These are phyloP conservation scores for Cercospora brassicicola DNA, from an alignment of 2,329 filamentous ascomycete species.

Conservation along the genomic window DNA sequence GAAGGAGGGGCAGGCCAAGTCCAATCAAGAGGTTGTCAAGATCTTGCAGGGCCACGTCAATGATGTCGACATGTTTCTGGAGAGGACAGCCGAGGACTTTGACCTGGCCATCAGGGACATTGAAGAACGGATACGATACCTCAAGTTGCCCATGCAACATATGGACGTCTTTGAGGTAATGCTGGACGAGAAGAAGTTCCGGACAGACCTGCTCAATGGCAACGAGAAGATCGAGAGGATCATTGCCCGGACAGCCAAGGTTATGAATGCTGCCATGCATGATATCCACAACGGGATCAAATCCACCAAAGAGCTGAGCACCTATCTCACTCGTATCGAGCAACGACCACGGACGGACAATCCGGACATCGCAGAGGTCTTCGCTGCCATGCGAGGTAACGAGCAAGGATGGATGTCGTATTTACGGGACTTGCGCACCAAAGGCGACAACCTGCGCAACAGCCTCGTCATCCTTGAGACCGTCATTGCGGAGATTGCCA, in stretches of 20 bases:
- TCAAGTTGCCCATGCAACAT: constrained; percentile 82
- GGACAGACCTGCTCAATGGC: constrained; percentile 76
- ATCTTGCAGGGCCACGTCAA: constrained; percentile 92
- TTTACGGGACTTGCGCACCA: constrained; percentile 72
- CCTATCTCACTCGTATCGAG: constrained; percentile 67
- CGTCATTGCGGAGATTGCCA: constrained; percentile 82
- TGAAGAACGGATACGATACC: constrained; percentile 72
- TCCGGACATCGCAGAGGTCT: constrained; percentile 68
- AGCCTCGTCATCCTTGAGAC: constrained; percentile 70
- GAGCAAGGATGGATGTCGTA: constrained; percentile 86
- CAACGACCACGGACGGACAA: constrained; percentile 56
- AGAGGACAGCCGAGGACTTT: constrained; percentile 82
- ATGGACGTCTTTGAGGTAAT: constrained; percentile 80
- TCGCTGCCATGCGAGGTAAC: constrained; percentile 87
- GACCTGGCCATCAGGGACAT: constrained; percentile 76
- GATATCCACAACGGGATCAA: constrained; percentile 77
- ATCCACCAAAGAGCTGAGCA: constrained; percentile 72
- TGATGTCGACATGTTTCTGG: constrained; percentile 87
- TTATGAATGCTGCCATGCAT: constrained; percentile 73
- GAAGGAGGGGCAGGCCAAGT: constrained; percentile 81
- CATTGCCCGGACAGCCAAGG: constrained; percentile 71
- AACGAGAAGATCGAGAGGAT: constrained; percentile 92
- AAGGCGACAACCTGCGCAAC: constrained; percentile 68
- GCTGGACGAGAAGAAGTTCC: constrained; percentile 79
- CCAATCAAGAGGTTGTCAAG: constrained; percentile 79